Evolutionary conservation across 2,329 filamentous ascomycete genomes (phyloP).

Genomic region (Aureobasidium sp.): DNA sequence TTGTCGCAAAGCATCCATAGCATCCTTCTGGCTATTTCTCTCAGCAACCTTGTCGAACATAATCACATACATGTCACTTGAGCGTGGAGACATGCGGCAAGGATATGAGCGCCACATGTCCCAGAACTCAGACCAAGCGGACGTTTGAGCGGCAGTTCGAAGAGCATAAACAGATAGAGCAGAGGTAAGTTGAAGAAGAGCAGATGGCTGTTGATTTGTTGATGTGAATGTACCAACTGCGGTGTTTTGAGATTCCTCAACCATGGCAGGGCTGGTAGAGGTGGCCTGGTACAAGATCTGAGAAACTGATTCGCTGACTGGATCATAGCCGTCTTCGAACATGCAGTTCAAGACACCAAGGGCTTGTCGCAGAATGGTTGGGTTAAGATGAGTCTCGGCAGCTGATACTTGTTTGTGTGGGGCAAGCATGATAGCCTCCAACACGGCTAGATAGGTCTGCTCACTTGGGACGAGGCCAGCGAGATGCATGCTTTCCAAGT

Average conservation of each 20-base stretch:
- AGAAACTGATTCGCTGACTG: slow-evolving; percentile 55
- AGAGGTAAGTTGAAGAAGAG: slow-evolving; percentile 48
- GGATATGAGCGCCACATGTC: slow-evolving; percentile 64
- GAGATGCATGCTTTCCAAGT: slow-evolving; percentile 39
- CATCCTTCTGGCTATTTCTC: slow-evolving; percentile 43
- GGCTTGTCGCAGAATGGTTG: slow-evolving; percentile 33
- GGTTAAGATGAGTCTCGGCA: slow-evolving; percentile 28
- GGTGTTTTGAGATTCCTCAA: neutral
- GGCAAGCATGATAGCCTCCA: slow-evolving; percentile 41
- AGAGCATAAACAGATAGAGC: slow-evolving; percentile 17
- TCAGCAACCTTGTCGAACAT: slow-evolving; percentile 58
- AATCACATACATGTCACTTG: slow-evolving; percentile 60
- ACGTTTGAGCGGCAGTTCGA: neutral
- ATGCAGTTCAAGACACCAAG: slow-evolving; percentile 47
- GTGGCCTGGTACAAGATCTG: slow-evolving; percentile 38
- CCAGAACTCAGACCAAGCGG: slow-evolving; percentile 64
- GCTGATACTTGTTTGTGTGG: neutral
- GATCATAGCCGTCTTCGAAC: slow-evolving; percentile 43
- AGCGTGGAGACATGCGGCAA: slow-evolving; percentile 54
- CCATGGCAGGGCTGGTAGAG: neutral
- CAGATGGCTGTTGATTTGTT: slow-evolving; percentile 32
- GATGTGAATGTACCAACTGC: slow-evolving; percentile 9
- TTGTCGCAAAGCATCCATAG: slow-evolving; percentile 55
- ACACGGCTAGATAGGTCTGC: slow-evolving; percentile 37
- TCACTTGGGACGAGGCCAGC: slow-evolving; percentile 40